Base-by-base conservation (phyloP, 2,329 filamentous ascomycete genomes). In the Ophiostoma ips region DNA sequence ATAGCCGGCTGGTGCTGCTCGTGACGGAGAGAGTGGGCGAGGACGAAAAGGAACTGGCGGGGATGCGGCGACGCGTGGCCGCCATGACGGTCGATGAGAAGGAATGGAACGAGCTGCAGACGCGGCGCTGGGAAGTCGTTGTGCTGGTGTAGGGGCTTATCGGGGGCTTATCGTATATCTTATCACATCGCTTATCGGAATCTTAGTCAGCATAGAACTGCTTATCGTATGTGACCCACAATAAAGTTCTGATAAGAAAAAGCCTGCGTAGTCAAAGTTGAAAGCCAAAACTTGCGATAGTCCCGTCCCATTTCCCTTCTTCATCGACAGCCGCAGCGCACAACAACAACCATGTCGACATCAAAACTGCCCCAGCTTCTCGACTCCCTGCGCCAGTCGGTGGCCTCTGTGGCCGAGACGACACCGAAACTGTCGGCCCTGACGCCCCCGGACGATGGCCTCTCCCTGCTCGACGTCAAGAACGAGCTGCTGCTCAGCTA, bases 401-500 rank as follows among this genome's bases (percentile, higher is more conserved):
- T 83, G 1, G 71, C 72, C 0, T 74, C 80, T 0, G 79, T 84
- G 0, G 72, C 83, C 43, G 79, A 88, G 52, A 79, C 82, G 6
- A 73, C 82, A 0, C 78, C 83, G 0, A 76, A 77, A 46, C 63
- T 79, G 16, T 63, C 72, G n/a, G 64, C 71, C 13, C 76, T 94
- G 53, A 70, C 83, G 46, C 78, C 85, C n/a, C 83, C 85, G 1
- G 74, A 82, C 56, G 81, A 95, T 59, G 90, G 92, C 61, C 92
- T 98, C 52, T 95, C 92, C 0, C 79, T 98, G 1, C 81, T 98
- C 60, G 88, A 96, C 62, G 81, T 87, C 56, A 98, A 98, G 70
- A 96, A 94, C 67, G 92, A 98, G 63, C 75, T 98, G n/a, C 80
- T 98, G 16, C 80, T 98, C 36, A 90, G 90, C 4, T 98, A 98